Percentiles rank a stretch among this genome's conserved stretches.
Evolutionary conservation across 768 basidiomycete genomes (phyloP).

Genomic region (Neoboletus subvelutipes): DNA sequence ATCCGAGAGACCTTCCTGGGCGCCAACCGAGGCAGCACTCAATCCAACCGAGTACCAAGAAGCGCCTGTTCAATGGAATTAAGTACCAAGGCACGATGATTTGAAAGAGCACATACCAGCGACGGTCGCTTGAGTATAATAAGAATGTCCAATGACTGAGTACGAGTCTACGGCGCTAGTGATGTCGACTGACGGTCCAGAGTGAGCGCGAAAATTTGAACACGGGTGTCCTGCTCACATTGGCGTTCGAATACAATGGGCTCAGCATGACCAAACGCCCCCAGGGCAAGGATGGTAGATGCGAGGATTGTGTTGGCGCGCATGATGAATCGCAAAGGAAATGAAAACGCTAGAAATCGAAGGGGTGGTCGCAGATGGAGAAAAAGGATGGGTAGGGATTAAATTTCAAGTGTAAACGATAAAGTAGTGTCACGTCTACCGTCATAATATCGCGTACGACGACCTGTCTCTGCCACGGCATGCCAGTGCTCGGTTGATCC

Average conservation of each 20-base stretch:
- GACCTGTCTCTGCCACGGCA: neutral
- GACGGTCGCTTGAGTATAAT: conserved; percentile 31
- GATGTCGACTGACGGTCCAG: conserved; percentile 27
- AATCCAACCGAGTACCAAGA: conserved; percentile 16
- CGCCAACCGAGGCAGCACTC: conserved; percentile 17
- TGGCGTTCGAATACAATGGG: conserved; percentile 42
- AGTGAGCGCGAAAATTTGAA: conserved; percentile 3
- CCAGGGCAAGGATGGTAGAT: conserved; percentile 37
- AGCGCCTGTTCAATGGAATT: conserved; percentile 6
- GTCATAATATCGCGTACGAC: neutral
- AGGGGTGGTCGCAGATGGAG: conserved; percentile 8
- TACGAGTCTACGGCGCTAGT: conserved; percentile 39
- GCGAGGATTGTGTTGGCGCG: conserved; percentile 35
- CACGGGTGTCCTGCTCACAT: conserved; percentile 32
- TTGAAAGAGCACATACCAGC: conserved; percentile 11
- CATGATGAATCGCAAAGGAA: conserved; percentile 8
- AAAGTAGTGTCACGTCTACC: neutral
- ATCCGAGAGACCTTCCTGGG: conserved; percentile 21
- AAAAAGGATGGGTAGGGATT: no score
- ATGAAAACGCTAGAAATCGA: neutral
- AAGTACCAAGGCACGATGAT: neutral
- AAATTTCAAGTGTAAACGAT: neutral
- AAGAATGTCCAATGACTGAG: conserved; percentile 37
- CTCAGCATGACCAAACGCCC: conserved; percentile 36
- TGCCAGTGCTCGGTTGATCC: no score